Base-by-base conservation (phyloP, 2,329 filamentous ascomycete species). In the Aphanocladium album region DNA sequence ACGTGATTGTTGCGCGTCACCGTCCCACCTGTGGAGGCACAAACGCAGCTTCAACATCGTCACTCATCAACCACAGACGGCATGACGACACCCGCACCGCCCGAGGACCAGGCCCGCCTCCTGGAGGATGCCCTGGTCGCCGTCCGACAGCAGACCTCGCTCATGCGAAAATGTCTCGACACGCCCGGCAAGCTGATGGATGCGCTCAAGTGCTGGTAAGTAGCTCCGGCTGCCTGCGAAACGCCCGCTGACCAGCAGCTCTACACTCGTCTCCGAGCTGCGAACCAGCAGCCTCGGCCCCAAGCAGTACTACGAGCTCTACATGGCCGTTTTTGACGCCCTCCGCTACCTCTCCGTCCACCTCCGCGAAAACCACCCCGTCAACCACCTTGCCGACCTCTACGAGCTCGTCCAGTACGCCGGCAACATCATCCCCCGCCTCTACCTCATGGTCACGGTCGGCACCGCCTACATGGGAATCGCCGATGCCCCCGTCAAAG, bases 381-480 rank as follows among this genome's bases (percentile, higher is more conserved):
- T 96, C 67, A 98, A 99, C 75, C 95, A 99, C 80, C 87, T 99
- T 60, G 95, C 95, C 75, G 95, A 99, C 74, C 83, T 99, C 43
- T 99, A 98, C 81, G 93, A 98, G 75, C 86, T 98, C 50, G 93
- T 98, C 17, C 93, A 98, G 73, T 97, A 97, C 86, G 93, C 93
- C 60, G 95, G 96, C 65, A 99, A 99, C 73, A 98, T 99, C 67
- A 89, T 99, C 62, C 95, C 95, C 25, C 88, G 95, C 66, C 80
- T 99, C 64, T 99, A 99, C 74, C 88, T 99, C 62, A 99, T 99
- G 96, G 95, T 99, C 71, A 99, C 96, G 0, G 96, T 99, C 43
- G 95, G 95, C 62, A 99, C 95, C 2, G 96, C 96, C 53, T 99
- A 99, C 80, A 99, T 99, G 95, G 89, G 91, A 27, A 96, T 99